Evolutionary conservation across 148 eudicot species (phyloP), one percentile per base, ranked within the genome.

Genomic region (Vaccinium vitisidaea): DNA sequence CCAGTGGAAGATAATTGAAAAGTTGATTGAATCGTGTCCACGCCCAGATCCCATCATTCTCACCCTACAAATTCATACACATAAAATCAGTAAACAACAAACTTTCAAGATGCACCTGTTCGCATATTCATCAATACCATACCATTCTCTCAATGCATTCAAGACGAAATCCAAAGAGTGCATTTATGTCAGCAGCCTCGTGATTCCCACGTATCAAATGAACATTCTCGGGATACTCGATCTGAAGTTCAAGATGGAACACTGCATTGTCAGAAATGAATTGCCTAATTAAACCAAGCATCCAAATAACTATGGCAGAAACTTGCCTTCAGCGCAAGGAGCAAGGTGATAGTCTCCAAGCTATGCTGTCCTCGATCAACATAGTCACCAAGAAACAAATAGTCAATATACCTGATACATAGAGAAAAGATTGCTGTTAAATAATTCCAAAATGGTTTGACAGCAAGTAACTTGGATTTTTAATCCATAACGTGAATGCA

Each of bases 91-190:
- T 49, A 81, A 58, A 78, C 32, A 55, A 2, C 84, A 30, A 80
- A 46, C 23, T 55, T 54, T 23, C 19, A 27, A 43, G 84, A 67
- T 70, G 16, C 21, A 82, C 86, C 54, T 1, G 39, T 73, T 70
- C 49, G 54, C 23, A 36, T 23, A 21, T 80, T 55, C 49, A 84
- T 39, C 30, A 83, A 79, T 91, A 97, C 99, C 99, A 97, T 91
- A 97, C 99, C 99, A 97, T 94, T 90, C 99, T 95, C 91, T 97
- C 99, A 84, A 97, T 92, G 91, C 99, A 97, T 88, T 97, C 99
- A 80, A 95, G 90, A 89, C 99, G 99, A 87, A 97, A 97, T 58
- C 99, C 99, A 90, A 97, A 97, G 69, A 97, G 96, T 75, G 98
- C 98, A 85, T 97, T 97, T 83, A 97, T 95, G 87, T 97, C 99